Evolutionary conservation across 1,139 yeast species (phyloP).

Genomic region (Kodamaea sp.): DNA sequence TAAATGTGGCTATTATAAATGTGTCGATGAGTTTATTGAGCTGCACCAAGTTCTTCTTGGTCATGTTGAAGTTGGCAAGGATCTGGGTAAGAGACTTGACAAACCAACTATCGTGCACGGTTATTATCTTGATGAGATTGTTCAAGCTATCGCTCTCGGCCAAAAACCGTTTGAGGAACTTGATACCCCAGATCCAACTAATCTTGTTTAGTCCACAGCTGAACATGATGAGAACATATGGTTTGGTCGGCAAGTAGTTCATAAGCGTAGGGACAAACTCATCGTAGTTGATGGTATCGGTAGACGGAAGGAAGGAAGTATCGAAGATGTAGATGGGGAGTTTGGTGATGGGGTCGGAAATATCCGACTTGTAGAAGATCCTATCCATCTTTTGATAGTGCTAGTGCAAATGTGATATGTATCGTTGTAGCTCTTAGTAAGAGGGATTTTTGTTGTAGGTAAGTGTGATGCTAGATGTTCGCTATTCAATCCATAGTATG

Average conservation of each 20-base stretch:
- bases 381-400: slow-evolving; percentile 45
- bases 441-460: too few species aligned
- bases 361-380: slow-evolving; percentile 60
- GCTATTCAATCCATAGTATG: too few species aligned
- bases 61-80: slow-evolving; percentile 51
- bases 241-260: slow-evolving; percentile 51
- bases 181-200: slow-evolving; percentile 78
- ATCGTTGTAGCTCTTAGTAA: too few species aligned
- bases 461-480: too few species aligned
- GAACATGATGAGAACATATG: slow-evolving; percentile 69
- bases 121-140: slow-evolving; percentile 60
- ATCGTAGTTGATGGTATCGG: slow-evolving; percentile 45
- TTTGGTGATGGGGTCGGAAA: slow-evolving; percentile 59
- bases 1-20: slow-evolving; percentile 19
- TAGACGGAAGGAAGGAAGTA: slow-evolving; percentile 71
- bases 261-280: slow-evolving; percentile 42
- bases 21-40: slow-evolving; percentile 34
- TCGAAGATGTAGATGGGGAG: slow-evolving; percentile 74
- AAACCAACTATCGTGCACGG: slow-evolving; percentile 93
- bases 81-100: slow-evolving; percentile 78
- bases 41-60: slow-evolving; percentile 33
- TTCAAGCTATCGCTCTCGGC: slow-evolving; percentile 43
- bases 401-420: not conserved
- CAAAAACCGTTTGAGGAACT: slow-evolving; percentile 71
- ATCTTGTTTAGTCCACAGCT: slow-evolving; percentile 74